Percentiles rank a stretch among this genome's conserved stretches.
Evolutionary conservation across 768 basidiomycete genomes (phyloP).

Genomic region (Myochromella boudieri): DNA sequence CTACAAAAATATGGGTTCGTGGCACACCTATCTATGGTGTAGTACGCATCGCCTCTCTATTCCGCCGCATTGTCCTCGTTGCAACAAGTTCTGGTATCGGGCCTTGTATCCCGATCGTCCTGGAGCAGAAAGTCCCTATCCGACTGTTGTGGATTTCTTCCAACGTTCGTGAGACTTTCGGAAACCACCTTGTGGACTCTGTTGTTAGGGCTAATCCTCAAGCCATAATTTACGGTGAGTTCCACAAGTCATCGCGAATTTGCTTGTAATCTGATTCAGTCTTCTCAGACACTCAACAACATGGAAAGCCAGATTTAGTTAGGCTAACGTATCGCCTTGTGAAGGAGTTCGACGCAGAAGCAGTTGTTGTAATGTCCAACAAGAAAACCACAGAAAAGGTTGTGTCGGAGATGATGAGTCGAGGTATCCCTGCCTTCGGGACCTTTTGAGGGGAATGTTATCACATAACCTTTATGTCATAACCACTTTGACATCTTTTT

Average conservation of each 20-base stretch:
- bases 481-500: too few species aligned
- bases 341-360: constrained; percentile 49
- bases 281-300: constrained; percentile 37
- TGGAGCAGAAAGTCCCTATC: constrained; percentile 50
- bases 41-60: constrained; percentile 51
- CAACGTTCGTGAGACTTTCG: constrained; percentile 60
- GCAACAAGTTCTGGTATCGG: constrained; percentile 61
- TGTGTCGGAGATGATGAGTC: constrained; percentile 59
- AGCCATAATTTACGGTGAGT: constrained; percentile 55
- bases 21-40: constrained; percentile 58
- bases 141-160: constrained; percentile 63
- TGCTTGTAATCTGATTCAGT: background rate
- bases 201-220: constrained; percentile 52
- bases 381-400: constrained; percentile 55
- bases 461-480: too few species aligned
- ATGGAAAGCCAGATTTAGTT: constrained; percentile 51
- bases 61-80: constrained; percentile 55
- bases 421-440: constrained; percentile 62
- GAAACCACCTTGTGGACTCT: constrained; percentile 55
- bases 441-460: constrained; percentile 45
- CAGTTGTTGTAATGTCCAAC: constrained; percentile 60
- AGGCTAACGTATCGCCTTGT: constrained; percentile 46
- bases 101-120: constrained; percentile 54
- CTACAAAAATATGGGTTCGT: constrained; percentile 55
- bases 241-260: background rate